Evolutionary conservation across 2,329 filamentous ascomycete genomes (phyloP), one percentile per base, ranked within the genome.

Genomic region (Aspergillus hiratsukae): DNA sequence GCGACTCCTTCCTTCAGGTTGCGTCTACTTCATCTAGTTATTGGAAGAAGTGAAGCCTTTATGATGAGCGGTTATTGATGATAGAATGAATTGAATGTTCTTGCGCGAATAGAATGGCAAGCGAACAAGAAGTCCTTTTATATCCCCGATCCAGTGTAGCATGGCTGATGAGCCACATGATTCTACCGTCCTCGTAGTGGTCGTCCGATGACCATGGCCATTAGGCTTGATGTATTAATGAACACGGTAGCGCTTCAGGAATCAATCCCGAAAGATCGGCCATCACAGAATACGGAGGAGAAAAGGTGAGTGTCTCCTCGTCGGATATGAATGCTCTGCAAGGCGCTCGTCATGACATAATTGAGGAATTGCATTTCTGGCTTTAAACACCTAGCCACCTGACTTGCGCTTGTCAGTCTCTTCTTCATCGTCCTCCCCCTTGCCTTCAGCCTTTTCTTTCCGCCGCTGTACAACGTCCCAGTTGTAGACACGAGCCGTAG

Each of bases 391-490:
- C 43, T n/a, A 61, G 58, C 58, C 58, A 53, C 54, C 57, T 17
- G 61, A 46, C 48, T 53, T 59, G 35, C 63, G 64, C 61, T 70
- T 72, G 48, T 67, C 69, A 46, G 58, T 59, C 31, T 66, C 66
- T 58, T 71, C 70, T 45, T 75, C 85, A 60, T 85, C 83, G 51
- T 69, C 70, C 55, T 74, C 74, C 14, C 74, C 74, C 71, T 78
- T 76, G 49, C 76, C 77, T 43, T 81, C 77, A 3, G 77, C 80
- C 74, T 91, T 94, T 59, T 96, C 91, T 80, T 96, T 97, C 65
- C 94, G 83, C 76, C 95, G 90, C 79, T 96, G 90, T 46, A 93
- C 90, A 4, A 99, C 91, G 69, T 99, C 94, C 93, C 94, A 97
- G 75, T 99, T 99, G 76, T 99, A 97, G n/a, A 99, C 92, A 62